Conservation (phyloP, 441 rosid species). For the Corymbia calophylla region DNA sequence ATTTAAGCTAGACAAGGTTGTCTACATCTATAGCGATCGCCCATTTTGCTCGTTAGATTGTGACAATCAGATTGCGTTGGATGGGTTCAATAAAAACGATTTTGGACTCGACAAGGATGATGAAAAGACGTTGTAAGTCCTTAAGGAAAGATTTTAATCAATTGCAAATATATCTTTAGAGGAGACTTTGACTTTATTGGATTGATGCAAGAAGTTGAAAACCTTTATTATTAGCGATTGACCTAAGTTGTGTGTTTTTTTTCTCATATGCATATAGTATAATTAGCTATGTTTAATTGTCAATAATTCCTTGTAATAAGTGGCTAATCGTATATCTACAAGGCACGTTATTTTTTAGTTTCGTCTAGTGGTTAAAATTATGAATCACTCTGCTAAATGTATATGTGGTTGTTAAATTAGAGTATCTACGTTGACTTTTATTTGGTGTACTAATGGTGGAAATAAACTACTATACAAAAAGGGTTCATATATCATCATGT, state of each 20-base stretch:
- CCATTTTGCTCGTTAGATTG: background rate
- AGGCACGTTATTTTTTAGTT: background rate
- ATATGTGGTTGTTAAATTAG: background rate
- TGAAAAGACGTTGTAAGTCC: background rate
- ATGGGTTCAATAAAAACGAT: constrained; percentile 3
- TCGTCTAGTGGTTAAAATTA: background rate
- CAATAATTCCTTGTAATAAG: background rate
- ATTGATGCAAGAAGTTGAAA: background rate
- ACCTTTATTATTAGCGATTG: background rate
- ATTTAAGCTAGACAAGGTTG: no score
- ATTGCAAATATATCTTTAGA: background rate
- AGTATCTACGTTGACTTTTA: background rate
- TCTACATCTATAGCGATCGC: background rate
- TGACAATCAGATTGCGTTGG: constrained; percentile 15
- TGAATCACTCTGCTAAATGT: background rate
- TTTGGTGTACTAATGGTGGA: background rate
- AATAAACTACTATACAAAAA: background rate
- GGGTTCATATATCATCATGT: background rate
- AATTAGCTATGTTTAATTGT: background rate
- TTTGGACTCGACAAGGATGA: background rate
- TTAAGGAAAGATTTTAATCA: background rate
- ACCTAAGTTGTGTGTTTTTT: background rate
- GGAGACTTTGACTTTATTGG: background rate
- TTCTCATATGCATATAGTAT: background rate
- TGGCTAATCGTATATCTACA: background rate